phyloP scores from a whole-genome alignment of 202 grass and related monocot genomes.

The Setaria viridis region DNA sequence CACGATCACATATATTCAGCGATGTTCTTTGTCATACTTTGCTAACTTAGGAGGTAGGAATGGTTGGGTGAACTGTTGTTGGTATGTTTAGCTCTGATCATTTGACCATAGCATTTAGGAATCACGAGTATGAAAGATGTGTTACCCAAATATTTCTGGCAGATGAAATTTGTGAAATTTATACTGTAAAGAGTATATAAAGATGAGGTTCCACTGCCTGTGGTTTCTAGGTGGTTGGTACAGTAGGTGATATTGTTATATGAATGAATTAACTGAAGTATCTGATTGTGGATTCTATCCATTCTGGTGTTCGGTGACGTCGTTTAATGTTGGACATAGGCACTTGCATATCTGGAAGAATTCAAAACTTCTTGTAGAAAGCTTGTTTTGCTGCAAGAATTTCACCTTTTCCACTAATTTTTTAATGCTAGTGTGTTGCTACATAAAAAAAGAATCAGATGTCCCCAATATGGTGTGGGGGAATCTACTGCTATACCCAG shows the following conservation, averaged over 20 bases:
- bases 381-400: conserved; percentile 1
- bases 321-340: background rate
- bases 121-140: background rate
- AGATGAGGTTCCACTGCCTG: conserved; percentile 3
- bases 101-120: conserved; percentile 13
- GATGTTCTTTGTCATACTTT: background rate
- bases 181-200: background rate
- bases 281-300: background rate
- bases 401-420: conserved; percentile 2
- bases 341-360: conserved; percentile 10
- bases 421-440: background rate
- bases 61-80: background rate
- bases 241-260: conserved; percentile 11
- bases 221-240: background rate
- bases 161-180: conserved; percentile 10
- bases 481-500: too few relatives aligned
- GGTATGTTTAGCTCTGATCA: conserved; percentile 24
- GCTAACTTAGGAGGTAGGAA: background rate
- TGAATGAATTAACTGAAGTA: background rate
- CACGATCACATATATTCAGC: background rate
- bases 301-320: background rate
- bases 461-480: background rate
- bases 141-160: background rate
- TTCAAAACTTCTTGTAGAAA: conserved; percentile 6
- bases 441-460: background rate